Base-by-base conservation (phyloP, 2,329 filamentous ascomycete genomes). In the Penicillium occitanis region DNA sequence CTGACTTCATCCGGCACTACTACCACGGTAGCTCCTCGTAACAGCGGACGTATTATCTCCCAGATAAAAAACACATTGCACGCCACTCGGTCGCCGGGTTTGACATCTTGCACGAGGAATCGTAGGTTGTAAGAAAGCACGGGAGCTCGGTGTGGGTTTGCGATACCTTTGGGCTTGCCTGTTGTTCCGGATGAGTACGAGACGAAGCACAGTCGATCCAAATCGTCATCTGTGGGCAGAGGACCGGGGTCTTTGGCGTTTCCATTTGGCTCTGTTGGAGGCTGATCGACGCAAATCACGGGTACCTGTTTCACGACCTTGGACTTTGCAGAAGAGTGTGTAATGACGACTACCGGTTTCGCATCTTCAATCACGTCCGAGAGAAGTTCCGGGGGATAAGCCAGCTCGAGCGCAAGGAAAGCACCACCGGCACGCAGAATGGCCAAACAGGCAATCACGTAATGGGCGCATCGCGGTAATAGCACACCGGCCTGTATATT, bases 41-140 rank as follows among this genome's bases (percentile, higher is more conserved):
- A 75, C 53, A 94, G 81, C 8, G 91, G 91, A 5, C 91, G 89
- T 64, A 94, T 77, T 65, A 93, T 93, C 75, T 94, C 91, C 91
- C 91, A 94, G 57, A 93, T 84, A 74, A 94, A 94, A 77, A 93
- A 94, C 67, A 93, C 91, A 81, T 93, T 94, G 79, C 91, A 93
- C n/a, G 91, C 91, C 11, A 93, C 90, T 6, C 91, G 86, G 70
- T 93, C 91, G 17, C 90, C 90, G 0, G 88, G 88, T 19, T 84
- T 78, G 2, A 92, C 80, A 74, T 93, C 88, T 69, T 87, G 90
- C 59, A 93, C 76, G 10, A 80, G 82, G 72, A 93, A 93, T 75
- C 91, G 83, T 69, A 92, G 77, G 70, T 91, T 82, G 74, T 93
- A 93, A 6, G 91, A 93, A 33, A 86, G 84, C 1, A 93, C 88